phyloP scores from a whole-genome alignment of 2,329 filamentous ascomycete species.

The Kalaharituber pfeilii region DNA sequence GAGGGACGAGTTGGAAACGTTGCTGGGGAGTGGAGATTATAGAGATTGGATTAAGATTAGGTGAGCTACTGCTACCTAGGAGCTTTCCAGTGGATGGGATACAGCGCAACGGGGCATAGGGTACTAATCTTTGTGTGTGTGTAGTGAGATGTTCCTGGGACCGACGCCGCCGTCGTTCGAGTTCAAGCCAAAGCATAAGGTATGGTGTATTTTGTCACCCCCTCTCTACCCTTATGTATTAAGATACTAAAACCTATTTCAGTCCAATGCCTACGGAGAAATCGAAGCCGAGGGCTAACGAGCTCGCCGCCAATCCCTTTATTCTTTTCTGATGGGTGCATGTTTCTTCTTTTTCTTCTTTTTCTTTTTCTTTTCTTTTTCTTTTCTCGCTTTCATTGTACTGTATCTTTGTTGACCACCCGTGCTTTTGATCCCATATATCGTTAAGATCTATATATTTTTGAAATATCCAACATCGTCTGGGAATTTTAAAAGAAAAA shows the following conservation, averaged over 20 bases:
- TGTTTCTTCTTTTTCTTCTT: not conserved
- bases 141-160: constrained; percentile 89
- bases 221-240: too few species aligned
- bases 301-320: not conserved
- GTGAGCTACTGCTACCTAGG: constrained; percentile 38
- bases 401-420: too few species aligned
- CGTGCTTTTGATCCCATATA: too few species aligned
- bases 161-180: constrained; percentile 78
- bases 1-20: constrained; percentile 79
- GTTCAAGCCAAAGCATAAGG: constrained; percentile 93
- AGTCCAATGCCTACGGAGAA: constrained; percentile 25
- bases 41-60: constrained; percentile 97
- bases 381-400: too few species aligned
- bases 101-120: constrained; percentile 8
- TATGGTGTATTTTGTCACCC: constrained; percentile 36
- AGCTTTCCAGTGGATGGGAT: constrained; percentile 25
- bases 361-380: not conserved
- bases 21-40: constrained; percentile 79
- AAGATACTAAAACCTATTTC: too few species aligned
- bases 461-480: too few species aligned
- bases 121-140: constrained; percentile 28
- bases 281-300: constrained; percentile 53
- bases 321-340: too few species aligned
- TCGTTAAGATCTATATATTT: too few species aligned
- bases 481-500: too few species aligned